Base-by-base conservation (phyloP, 768 basidiomycete species). In the Tubosaeta sp. region DNA sequence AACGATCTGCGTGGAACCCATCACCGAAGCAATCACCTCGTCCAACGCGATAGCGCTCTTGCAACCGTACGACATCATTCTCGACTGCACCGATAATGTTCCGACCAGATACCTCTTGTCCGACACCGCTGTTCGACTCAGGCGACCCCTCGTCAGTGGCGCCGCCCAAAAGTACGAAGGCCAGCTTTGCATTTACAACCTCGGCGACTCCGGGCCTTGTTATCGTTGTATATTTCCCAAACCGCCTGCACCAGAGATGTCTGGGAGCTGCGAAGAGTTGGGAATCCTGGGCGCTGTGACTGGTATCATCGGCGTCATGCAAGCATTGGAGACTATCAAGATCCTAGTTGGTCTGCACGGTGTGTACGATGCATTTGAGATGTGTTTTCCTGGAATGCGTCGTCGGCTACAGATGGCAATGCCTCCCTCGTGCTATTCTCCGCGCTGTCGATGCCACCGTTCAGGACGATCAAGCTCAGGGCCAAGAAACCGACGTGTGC, bases 61-160 rank as follows among this genome's bases (percentile, higher is more conserved):
- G 11, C 56, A 63, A 11, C 62, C 76, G 1, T 93, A 90, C 61
- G 81, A 87, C 64, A 69, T 96, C 46, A 75, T 97, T 44, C 73
- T 97, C 14, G 95, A 97, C 70, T 97, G 94, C 73, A 96, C 94
- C 4, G 94, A 97, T 71, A 95, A 96, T 56, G 82, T 86, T 2
- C 83, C 88, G 2, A 94, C 93, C 0, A 86, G 96, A 6, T 98
- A 98, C 69, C 80, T 98, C 18, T 77, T 99, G 46, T 94, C 91
- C 22, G 94, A 98, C 65, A 81, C 82, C 1, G 82, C 88, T 14
- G 88, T 93, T 34, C 72, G 71, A 1, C 77, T 94, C 2, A 70
- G 73, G n/a, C 89, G 84, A 42, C 87, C 91, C 13, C 83, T 98
- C 34, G 86, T 98, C 32, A 91, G 89, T 51, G 95, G 95, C 8